Conservation (phyloP, 2,329 filamentous ascomycete genomes). For the Xenoacremonium recifei region DNA sequence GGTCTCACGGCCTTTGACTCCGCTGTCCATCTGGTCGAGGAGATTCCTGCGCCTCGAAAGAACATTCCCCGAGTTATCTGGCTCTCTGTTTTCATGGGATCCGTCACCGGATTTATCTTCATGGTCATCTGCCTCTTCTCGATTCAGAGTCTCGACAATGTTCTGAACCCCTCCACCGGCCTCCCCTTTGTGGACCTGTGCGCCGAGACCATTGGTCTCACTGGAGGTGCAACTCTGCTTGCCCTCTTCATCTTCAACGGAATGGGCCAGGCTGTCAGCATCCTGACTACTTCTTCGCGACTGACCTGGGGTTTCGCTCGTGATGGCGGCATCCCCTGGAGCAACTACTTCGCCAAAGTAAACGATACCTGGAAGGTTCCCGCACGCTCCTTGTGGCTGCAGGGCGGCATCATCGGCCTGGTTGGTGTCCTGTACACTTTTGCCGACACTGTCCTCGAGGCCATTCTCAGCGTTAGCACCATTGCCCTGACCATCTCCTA, state of each 20-base stretch:
- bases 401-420: conserved; percentile 40
- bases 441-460: conserved; percentile 50
- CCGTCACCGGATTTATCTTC: conserved; percentile 49
- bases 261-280: conserved; percentile 50
- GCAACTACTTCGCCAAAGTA: conserved; percentile 41
- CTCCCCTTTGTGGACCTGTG: conserved; percentile 51
- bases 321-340: conserved; percentile 48
- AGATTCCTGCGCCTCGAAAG: conserved; percentile 50
- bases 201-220: conserved; percentile 31
- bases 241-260: conserved; percentile 54
- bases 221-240: conserved; percentile 44
- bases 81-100: conserved; percentile 48
- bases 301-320: conserved; percentile 55
- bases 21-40: conserved; percentile 58
- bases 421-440: conserved; percentile 58
- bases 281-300: conserved; percentile 50
- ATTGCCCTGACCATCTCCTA: conserved; percentile 53
- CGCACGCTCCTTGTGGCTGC: conserved; percentile 49
- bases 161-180: conserved; percentile 38
- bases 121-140: conserved; percentile 52
- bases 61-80: conserved; percentile 53
- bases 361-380: conserved; percentile 52
- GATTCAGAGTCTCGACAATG: conserved; percentile 43
- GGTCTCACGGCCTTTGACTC: conserved; percentile 53
- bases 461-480: conserved; percentile 54